Conservation (phyloP, 2,329 filamentous ascomycete genomes). For the Aspergillus fischeri region DNA sequence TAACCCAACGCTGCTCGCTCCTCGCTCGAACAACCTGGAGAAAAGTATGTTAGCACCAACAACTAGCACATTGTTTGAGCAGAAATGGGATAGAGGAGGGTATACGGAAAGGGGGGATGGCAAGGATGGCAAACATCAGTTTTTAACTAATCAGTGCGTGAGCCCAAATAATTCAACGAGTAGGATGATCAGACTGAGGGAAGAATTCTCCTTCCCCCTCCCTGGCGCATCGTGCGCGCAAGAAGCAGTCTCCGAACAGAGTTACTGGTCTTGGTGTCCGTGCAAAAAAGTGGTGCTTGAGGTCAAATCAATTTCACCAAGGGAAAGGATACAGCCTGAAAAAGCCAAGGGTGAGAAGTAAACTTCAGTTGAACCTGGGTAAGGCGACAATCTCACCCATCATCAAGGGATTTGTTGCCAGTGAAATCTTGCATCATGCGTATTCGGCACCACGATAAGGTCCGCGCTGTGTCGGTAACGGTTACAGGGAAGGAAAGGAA, state of each 20-base stretch:
- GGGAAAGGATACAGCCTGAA: conserved; percentile 48
- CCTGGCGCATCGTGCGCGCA: conserved; percentile 32
- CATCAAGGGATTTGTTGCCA: conserved; percentile 42
- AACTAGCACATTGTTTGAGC: conserved; percentile 8
- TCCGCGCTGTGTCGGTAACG: conserved; percentile 39
- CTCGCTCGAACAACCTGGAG: conserved; percentile 83
- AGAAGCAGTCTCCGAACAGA: conserved; percentile 30
- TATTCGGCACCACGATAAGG: conserved; percentile 34
- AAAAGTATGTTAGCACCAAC: conserved; percentile 37
- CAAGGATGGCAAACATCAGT: conserved; percentile 47
- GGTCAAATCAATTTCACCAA: conserved; percentile 29
- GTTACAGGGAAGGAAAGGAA: conserved; percentile 63
- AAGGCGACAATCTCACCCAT: conserved; percentile 66
- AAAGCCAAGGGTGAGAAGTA: conserved; percentile 50
- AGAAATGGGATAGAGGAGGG: conserved; percentile 28
- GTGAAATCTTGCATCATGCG: conserved; percentile 28
- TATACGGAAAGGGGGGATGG: conserved; percentile 33
- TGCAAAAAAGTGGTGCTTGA: conserved; percentile 24
- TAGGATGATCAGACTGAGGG: conserved; percentile 28
- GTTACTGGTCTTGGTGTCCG: conserved; percentile 25
- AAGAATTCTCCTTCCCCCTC: conserved; percentile 18
- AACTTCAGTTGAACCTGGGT: conserved; percentile 40
- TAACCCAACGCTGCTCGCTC: conserved; percentile 75
- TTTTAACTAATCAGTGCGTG: conserved; percentile 33
- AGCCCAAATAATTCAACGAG: conserved; percentile 39